These are phyloP conservation scores for Amylocystis lapponica DNA, from an alignment of 768 basidiomycete species.

Conservation along the genomic window DNA sequence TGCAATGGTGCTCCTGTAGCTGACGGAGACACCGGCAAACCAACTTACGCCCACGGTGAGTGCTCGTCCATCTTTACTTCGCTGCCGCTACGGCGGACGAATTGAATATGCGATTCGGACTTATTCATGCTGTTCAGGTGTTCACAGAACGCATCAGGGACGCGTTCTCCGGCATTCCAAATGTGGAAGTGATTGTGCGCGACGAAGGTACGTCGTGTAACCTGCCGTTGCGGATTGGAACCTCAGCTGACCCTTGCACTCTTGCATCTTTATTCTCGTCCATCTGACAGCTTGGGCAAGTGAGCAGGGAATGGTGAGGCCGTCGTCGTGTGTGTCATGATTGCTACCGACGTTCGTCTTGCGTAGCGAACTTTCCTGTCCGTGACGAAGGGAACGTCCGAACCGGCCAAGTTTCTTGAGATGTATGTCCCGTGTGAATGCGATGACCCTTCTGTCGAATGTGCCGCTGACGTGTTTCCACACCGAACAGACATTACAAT, in stretches of 20 bases:
- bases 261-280: not conserved
- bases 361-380: constrained; percentile 76
- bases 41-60: constrained; percentile 77
- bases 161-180: constrained; percentile 59
- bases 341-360: not conserved
- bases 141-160: constrained; percentile 68
- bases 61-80: not conserved
- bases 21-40: constrained; percentile 84
- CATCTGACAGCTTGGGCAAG: constrained; percentile 65
- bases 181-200: constrained; percentile 63
- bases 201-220: constrained; percentile 53
- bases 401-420: constrained; percentile 85
- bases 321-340: not conserved
- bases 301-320: constrained; percentile 71
- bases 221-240: not conserved
- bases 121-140: constrained; percentile 33
- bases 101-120: not conserved
- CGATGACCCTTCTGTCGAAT: not conserved
- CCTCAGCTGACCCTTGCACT: not conserved
- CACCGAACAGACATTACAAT: constrained; percentile 61
- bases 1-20: constrained; percentile 36
- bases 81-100: not conserved
- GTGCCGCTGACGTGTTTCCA: not conserved
- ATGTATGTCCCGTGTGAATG: constrained; percentile 40
- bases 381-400: constrained; percentile 73